Evolutionary conservation across 2,329 filamentous ascomycete genomes (phyloP).

Genomic region (Clonostachys byssicola): DNA sequence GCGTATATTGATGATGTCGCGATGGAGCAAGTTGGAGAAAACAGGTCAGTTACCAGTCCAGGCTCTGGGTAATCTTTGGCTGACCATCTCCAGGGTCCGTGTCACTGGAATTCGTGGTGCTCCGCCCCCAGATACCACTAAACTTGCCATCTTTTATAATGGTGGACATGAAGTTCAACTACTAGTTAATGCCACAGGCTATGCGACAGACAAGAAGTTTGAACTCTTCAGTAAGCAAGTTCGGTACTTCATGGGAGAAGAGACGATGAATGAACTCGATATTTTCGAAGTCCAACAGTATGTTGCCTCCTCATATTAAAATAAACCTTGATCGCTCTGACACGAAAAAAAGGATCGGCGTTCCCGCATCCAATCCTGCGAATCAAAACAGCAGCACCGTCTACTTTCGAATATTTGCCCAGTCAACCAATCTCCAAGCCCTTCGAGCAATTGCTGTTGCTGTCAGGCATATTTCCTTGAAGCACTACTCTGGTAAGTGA

Average conservation of each 20-base stretch:
- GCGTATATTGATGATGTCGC: slow-evolving; percentile 26
- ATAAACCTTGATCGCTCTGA: background rate
- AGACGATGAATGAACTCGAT: slow-evolving; percentile 11
- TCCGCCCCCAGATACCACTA: slow-evolving; percentile 21
- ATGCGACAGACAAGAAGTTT: slow-evolving; percentile 24
- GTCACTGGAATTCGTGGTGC: slow-evolving; percentile 19
- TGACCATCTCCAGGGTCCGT: slow-evolving; percentile 10
- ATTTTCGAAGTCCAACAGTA: background rate
- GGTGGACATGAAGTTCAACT: slow-evolving; percentile 27
- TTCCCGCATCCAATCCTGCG: slow-evolving; percentile 20
- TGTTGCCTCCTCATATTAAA: background rate
- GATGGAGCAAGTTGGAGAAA: slow-evolving; percentile 36
- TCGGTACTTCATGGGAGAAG: slow-evolving; percentile 34
- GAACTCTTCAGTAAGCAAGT: slow-evolving; percentile 35
- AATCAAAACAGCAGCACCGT: slow-evolving; percentile 34
- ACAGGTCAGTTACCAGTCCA: slow-evolving; percentile 7
- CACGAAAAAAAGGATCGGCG: slow-evolving; percentile 4
- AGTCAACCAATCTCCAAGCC: slow-evolving; percentile 13
- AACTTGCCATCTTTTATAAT: slow-evolving; percentile 34
- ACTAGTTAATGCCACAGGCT: background rate
- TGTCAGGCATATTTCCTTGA: slow-evolving; percentile 23
- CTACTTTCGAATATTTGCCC: slow-evolving; percentile 36
- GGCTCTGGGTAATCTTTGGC: too few species aligned
- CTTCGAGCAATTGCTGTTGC: slow-evolving; percentile 5
- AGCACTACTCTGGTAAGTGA: slow-evolving; percentile 24